These are phyloP conservation scores for Hyphopichia buzzinii DNA, from an alignment of 1,139 yeast genomes.

Conservation along the genomic window DNA sequence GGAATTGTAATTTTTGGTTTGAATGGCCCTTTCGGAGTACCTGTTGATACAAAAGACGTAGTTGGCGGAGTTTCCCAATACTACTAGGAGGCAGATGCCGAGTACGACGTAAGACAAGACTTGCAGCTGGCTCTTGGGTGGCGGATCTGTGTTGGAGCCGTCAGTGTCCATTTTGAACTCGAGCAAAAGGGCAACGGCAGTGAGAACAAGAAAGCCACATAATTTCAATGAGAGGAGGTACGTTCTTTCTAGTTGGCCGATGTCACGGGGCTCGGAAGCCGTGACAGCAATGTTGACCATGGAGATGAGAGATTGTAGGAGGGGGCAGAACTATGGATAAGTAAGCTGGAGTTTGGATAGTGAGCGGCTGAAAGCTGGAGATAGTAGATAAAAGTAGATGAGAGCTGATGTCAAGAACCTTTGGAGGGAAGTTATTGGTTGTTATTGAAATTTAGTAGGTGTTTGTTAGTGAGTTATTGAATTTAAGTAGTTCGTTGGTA, in stretches of 20 bases:
- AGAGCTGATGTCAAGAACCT: too few species aligned
- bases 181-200: slow-evolving; percentile 2
- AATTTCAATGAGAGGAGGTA: slow-evolving; percentile 24
- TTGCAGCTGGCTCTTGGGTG: background rate
- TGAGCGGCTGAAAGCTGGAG: too few species aligned
- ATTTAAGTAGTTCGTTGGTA: too few species aligned
- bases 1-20: slow-evolving; percentile 2
- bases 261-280: slow-evolving; percentile 60
- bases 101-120: slow-evolving; percentile 2
- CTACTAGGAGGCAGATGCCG: slow-evolving; percentile 2
- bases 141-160: background rate
- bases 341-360: too few species aligned
- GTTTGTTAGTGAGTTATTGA: too few species aligned
- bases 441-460: too few species aligned
- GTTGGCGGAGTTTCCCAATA: slow-evolving; percentile 1
- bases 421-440: too few species aligned
- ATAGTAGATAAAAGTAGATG: too few species aligned
- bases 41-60: background rate
- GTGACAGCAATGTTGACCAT: slow-evolving; percentile 22
- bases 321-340: too few species aligned
- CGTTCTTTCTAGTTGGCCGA: slow-evolving; percentile 61
- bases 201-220: slow-evolving; percentile 2
- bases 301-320: too few species aligned
- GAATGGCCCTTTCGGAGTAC: slow-evolving; percentile 1
- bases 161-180: slow-evolving; percentile 5